Conservation (phyloP, 192 early-diverging fungal species). For the Backusella australiensis region DNA sequence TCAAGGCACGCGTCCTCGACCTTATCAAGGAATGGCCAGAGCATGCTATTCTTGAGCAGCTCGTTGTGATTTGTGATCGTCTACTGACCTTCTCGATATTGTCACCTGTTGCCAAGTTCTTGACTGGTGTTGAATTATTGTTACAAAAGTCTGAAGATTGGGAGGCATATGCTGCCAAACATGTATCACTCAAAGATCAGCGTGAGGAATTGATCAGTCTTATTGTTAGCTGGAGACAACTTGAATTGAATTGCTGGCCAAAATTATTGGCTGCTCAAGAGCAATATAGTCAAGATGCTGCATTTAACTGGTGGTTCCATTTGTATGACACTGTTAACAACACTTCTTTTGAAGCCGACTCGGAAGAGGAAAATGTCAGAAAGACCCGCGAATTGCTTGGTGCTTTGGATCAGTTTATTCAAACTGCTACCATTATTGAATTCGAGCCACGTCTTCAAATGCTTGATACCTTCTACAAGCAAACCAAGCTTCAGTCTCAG, state of each 20-base stretch:
- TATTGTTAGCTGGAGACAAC: constrained; percentile 89
- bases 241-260: constrained; percentile 89
- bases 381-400: constrained; percentile 51
- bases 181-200: constrained; percentile 71
- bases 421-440: constrained; percentile 75
- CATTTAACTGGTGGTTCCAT: constrained; percentile 88
- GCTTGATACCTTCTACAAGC: constrained; percentile 26
- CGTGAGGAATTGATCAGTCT: constrained; percentile 65
- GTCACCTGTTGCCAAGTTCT: constrained; percentile 86
- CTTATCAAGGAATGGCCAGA: constrained; percentile 87
- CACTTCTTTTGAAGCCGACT: constrained; percentile 36
- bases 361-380: constrained; percentile 13
- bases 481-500: constrained; percentile 28
- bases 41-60: constrained; percentile 80
- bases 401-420: constrained; percentile 82
- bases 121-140: constrained; percentile 87
- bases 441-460: constrained; percentile 67
- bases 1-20: constrained; percentile 57
- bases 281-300: constrained; percentile 57
- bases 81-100: constrained; percentile 66
- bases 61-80: constrained; percentile 60
- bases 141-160: constrained; percentile 91
- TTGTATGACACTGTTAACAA: constrained; percentile 61
- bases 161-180: constrained; percentile 83
- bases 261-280: constrained; percentile 85